Base-by-base conservation (phyloP, 1,139 yeast genomes). In the Petasospora rhodanensis region DNA sequence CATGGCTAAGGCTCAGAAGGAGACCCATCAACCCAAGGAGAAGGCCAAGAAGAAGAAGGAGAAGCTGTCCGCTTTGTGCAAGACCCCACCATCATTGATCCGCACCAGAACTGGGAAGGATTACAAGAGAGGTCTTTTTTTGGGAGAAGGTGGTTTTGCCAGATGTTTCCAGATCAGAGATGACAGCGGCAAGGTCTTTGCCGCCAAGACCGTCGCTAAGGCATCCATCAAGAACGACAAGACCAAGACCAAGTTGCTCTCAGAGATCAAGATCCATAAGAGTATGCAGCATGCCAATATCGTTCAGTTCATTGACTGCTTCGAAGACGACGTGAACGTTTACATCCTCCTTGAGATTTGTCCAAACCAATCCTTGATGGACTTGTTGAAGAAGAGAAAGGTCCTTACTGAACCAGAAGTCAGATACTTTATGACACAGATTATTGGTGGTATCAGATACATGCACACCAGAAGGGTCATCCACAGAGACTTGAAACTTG, bases 121-220 rank as follows among this genome's bases (percentile, higher is more conserved):
- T 51, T 91, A 85, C 60, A 85, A 85, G 51, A 76, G 98, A 56
- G 97, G 97, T 3, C 72, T 71, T 40, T 87, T 89, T 49, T 67
- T 93, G 24, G 99, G 99, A 20, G 98, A 87, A 65, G 99, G 99
- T 39, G 99, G 99, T 0, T 93, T 93, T 67, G 99, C 98, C 14
- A 78, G 98, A 56, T 93, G 98, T 58, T 93, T 93, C 64, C 96
- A 91, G 59, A 93, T 93, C 70, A 85, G 83, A 56, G 95, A 86
- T 58, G 81, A 89, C 42, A 68, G 74, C 42, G 97, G 97, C 23
- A 76, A 79, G 54, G 73, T 86, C 4, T 91, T 71, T 61, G 99
- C 98, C 18, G 99, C 99, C 22, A 93, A 93, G 55, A 93, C 98
- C 0, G 95, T 93, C 27, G 98, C 99, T 32, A 93, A 91, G 61